phyloP scores from a whole-genome alignment of 495 filamentous ascomycete genomes.

The Hapsidospora chrysogenum region DNA sequence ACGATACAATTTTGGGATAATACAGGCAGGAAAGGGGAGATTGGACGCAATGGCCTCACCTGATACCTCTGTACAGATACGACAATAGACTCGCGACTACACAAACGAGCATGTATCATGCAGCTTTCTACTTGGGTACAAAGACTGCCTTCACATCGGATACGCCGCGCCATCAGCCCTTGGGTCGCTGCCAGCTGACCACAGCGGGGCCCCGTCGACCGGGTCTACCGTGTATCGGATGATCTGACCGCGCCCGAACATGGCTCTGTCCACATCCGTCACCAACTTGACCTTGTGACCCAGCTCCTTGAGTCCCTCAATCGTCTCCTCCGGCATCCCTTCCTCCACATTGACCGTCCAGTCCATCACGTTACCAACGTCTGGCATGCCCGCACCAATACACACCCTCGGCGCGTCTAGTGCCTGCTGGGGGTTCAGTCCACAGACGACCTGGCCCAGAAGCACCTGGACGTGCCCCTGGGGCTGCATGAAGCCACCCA shows the following conservation, averaged over 20 bases:
- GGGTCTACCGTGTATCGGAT: constrained; percentile 51
- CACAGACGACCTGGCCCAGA: constrained; percentile 75
- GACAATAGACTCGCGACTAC: no score
- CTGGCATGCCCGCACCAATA: constrained; percentile 52
- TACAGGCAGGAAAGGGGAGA: background rate
- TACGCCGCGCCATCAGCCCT: constrained; percentile 77
- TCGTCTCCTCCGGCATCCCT: constrained; percentile 51
- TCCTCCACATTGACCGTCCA: constrained; percentile 62
- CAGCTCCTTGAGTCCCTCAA: constrained; percentile 45
- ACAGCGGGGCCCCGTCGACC: constrained; percentile 52
- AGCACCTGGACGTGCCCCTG: constrained; percentile 95
- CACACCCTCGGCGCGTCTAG: constrained; percentile 82
- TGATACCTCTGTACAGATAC: no score
- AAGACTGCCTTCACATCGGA: constrained; percentile 24
- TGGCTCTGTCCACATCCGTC: constrained; percentile 38
- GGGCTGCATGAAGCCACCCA: constrained; percentile 99
- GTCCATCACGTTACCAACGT: constrained; percentile 18
- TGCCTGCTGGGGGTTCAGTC: constrained; percentile 73
- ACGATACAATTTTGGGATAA: background rate
- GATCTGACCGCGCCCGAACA: constrained; percentile 86
- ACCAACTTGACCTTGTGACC: constrained; percentile 64
- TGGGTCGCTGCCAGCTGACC: constrained; percentile 73
- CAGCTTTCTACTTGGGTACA: background rate
- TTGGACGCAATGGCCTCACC: no score
- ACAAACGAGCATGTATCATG: background rate